These are phyloP conservation scores for Tubosaeta sp. DNA, from an alignment of 768 basidiomycete genomes.

Conservation along the genomic window DNA sequence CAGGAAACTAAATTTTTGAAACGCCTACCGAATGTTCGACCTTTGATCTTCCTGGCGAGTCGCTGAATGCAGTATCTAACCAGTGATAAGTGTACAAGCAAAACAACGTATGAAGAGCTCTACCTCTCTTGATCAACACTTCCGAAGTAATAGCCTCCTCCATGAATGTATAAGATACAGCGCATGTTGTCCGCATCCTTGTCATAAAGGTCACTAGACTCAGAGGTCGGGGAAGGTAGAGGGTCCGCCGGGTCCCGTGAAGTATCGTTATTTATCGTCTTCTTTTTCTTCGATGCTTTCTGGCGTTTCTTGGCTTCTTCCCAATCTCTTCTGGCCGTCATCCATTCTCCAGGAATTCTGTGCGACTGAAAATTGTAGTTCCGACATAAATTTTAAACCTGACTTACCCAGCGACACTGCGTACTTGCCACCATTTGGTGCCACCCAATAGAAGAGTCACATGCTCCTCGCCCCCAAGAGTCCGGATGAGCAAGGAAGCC, in stretches of 20 bases:
- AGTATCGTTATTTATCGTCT: slow-evolving; percentile 1
- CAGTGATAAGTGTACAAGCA: neutral
- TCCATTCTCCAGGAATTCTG: slow-evolving; percentile 86
- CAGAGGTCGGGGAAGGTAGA: slow-evolving; percentile 19
- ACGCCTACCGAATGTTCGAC: slow-evolving; percentile 71
- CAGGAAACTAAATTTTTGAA: neutral
- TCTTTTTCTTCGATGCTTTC: slow-evolving; percentile 44
- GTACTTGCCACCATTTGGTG: slow-evolving; percentile 97
- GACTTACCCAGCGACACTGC: slow-evolving; percentile 71
- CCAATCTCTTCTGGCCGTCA: slow-evolving; percentile 82
- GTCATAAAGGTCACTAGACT: slow-evolving; percentile 43
- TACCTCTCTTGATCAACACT: slow-evolving; percentile 76
- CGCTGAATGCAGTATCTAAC: slow-evolving; percentile 71
- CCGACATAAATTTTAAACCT: slow-evolving; percentile 3
- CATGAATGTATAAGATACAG: slow-evolving; percentile 80
- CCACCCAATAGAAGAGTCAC: slow-evolving; percentile 76
- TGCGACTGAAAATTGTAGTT: slow-evolving; percentile 9
- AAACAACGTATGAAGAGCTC: neutral
- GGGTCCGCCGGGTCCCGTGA: slow-evolving; percentile 14
- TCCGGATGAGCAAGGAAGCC: slow-evolving; percentile 66
- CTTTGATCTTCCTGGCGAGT: slow-evolving; percentile 88
- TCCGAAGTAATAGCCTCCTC: slow-evolving; percentile 84
- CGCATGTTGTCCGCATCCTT: slow-evolving; percentile 79
- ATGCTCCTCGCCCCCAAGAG: slow-evolving; percentile 78
- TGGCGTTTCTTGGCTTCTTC: slow-evolving; percentile 56